Percentiles rank a stretch among this genome's conserved stretches.
Evolutionary conservation across 306 rosid genomes (phyloP).

Genomic region (Casuarina equisetifolia): DNA sequence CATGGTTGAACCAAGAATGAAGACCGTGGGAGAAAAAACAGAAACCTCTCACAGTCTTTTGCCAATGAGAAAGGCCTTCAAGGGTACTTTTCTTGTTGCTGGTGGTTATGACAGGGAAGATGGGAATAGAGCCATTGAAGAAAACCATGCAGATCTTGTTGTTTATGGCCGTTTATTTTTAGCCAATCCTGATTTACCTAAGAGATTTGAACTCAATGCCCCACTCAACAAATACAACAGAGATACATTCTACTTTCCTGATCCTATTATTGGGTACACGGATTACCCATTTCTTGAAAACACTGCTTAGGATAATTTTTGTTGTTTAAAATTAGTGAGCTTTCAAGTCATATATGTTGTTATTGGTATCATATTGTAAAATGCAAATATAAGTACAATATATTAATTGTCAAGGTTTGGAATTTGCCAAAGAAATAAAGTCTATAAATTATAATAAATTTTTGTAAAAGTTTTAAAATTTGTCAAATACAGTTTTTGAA

Average conservation of each 20-base stretch:
- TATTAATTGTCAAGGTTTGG: no score
- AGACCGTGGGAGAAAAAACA: neutral
- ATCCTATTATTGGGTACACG: slow-evolving; percentile 37
- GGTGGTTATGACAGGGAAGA: slow-evolving; percentile 31
- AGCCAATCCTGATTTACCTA: slow-evolving; percentile 40
- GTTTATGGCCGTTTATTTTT: slow-evolving; percentile 34
- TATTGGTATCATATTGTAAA: no score
- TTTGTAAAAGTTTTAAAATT: no score
- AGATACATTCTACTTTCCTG: slow-evolving; percentile 20
- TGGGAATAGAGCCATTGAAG: slow-evolving; percentile 23
- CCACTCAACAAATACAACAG: slow-evolving; percentile 28
- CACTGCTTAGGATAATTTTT: neutral
- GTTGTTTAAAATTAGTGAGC: no score
- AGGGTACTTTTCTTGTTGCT: slow-evolving; percentile 30
- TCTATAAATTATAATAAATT: no score
- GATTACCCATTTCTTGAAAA: slow-evolving; percentile 33
- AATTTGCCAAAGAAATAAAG: no score
- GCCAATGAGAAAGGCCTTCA: slow-evolving; percentile 37
- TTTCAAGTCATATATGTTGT: no score
- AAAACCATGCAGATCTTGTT: slow-evolving; percentile 28
- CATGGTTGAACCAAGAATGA: slow-evolving; percentile 39
- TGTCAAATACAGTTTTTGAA: no score
- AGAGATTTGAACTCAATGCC: slow-evolving; percentile 32
- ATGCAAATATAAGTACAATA: no score
- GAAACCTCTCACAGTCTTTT: slow-evolving; percentile 9